Evolutionary conservation across 139 green algal species (phyloP).

Genomic region (Raphidocelis subcapitata): DNA sequence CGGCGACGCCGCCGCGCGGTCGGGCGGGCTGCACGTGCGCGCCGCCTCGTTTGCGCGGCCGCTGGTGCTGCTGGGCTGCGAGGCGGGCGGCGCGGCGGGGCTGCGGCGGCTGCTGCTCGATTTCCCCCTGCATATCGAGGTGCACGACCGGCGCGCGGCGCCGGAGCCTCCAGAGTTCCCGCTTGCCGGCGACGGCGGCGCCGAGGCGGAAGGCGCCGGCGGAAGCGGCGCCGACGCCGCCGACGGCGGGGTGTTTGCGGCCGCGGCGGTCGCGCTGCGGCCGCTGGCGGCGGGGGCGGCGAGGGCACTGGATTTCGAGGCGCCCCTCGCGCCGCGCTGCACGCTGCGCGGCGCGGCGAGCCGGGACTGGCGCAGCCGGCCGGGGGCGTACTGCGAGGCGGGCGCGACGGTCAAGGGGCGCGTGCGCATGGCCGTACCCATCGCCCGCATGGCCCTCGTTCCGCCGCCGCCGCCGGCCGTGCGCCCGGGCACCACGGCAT

Average conservation of each 20-base stretch:
- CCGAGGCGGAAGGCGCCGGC: not conserved
- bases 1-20: not conserved
- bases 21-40: not conserved
- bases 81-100: constrained; percentile 12
- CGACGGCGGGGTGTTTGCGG: constrained; percentile 45
- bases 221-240: constrained; percentile 5
- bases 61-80: constrained; percentile 6
- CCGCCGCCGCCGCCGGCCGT: too few relatives aligned
- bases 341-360: constrained; percentile 48
- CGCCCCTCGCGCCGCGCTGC: constrained; percentile 19
- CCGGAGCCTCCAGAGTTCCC: constrained; percentile 46
- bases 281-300: constrained; percentile 12
- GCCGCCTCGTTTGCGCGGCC: constrained; percentile 2
- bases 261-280: constrained; percentile 29
- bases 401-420: constrained; percentile 35
- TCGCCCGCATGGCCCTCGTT: constrained; percentile 19
- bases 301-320: not conserved
- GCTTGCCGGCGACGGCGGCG: constrained; percentile 1
- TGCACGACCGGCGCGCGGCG: constrained; percentile 47
- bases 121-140: constrained; percentile 28
- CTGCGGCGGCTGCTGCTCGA: constrained; percentile 34
- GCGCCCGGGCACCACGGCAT: too few relatives aligned
- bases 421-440: constrained; percentile 34
- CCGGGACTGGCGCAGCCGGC: constrained; percentile 58
- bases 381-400: constrained; percentile 56